These are phyloP conservation scores for Alectoria sarmentosa DNA, from an alignment of 495 filamentous ascomycete genomes.

Conservation along the genomic window DNA sequence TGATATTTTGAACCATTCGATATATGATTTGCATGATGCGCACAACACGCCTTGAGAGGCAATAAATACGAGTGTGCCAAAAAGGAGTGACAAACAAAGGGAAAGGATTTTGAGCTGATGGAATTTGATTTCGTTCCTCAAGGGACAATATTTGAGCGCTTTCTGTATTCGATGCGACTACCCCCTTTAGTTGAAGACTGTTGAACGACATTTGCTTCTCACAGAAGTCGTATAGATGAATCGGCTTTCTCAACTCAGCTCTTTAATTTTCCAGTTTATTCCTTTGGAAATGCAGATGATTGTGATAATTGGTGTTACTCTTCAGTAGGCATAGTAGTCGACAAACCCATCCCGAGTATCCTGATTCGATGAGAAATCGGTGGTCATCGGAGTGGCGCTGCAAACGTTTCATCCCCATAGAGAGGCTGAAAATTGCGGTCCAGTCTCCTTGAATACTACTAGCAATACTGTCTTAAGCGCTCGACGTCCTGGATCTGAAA, in stretches of 20 bases:
- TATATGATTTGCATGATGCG: constrained; percentile 17
- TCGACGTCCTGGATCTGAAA: no score
- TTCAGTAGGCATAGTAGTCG: background rate
- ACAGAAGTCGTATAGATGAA: background rate
- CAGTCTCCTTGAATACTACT: background rate
- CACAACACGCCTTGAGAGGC: constrained; percentile 7
- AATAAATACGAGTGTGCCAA: background rate
- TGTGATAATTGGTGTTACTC: background rate
- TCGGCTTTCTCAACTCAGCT: no score
- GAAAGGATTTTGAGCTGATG: background rate
- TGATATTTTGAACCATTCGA: constrained; percentile 17
- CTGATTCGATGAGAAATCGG: background rate
- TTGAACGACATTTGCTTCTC: background rate
- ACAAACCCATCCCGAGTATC: background rate
- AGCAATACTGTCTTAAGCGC: background rate
- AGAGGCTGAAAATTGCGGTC: background rate
- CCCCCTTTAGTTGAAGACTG: background rate
- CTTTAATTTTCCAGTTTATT: background rate
- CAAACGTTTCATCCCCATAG: background rate
- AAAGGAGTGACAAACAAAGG: background rate
- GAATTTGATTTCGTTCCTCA: background rate
- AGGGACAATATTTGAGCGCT: background rate
- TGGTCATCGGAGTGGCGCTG: background rate
- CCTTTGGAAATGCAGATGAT: background rate
- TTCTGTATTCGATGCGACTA: constrained; percentile 4